Evolutionary conservation across 73 alveolate genomes (phyloP).

Genomic region (Paramecium tetraurelia): DNA sequence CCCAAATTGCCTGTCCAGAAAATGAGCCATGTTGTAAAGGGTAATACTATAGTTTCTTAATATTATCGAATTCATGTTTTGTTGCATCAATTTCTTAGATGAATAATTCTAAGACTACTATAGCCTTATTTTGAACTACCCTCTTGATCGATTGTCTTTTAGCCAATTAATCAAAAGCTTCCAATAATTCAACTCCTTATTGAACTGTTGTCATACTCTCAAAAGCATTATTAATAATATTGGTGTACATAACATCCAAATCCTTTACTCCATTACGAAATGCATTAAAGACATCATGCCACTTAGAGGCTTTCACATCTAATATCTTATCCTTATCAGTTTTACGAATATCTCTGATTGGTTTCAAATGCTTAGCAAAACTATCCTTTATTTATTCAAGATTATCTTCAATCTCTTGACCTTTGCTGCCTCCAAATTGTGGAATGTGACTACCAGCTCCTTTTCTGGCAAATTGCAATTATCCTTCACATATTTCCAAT

Average conservation of each 20-base stretch:
- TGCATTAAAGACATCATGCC: conserved; percentile 98
- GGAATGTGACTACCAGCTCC: conserved; percentile 86
- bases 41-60: conserved; percentile 73
- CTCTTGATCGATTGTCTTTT: conserved; percentile 94
- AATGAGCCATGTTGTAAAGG: conserved; percentile 81
- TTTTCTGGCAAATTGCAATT: conserved; percentile 96
- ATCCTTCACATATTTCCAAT: conserved; percentile 98
- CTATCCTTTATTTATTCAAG: conserved; percentile 86
- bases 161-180: conserved; percentile 96
- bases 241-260: conserved; percentile 92
- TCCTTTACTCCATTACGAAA: conserved; percentile 78
- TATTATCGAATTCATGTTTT: conserved; percentile 85
- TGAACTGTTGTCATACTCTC: conserved; percentile 97
- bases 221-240: conserved; percentile 97
- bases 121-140: conserved; percentile 94
- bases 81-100: conserved; percentile 74
- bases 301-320: conserved; percentile 98
- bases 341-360: conserved; percentile 70
- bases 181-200: conserved; percentile 97
- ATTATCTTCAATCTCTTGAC: conserved; percentile 93
- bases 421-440: conserved; percentile 98
- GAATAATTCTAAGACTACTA: conserved; percentile 80
- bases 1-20: conserved; percentile 91
- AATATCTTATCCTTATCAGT: conserved; percentile 93
- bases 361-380: conserved; percentile 89